These are phyloP conservation scores for Candida ortonii DNA, from an alignment of 805 yeast species.

Conservation along the genomic window DNA sequence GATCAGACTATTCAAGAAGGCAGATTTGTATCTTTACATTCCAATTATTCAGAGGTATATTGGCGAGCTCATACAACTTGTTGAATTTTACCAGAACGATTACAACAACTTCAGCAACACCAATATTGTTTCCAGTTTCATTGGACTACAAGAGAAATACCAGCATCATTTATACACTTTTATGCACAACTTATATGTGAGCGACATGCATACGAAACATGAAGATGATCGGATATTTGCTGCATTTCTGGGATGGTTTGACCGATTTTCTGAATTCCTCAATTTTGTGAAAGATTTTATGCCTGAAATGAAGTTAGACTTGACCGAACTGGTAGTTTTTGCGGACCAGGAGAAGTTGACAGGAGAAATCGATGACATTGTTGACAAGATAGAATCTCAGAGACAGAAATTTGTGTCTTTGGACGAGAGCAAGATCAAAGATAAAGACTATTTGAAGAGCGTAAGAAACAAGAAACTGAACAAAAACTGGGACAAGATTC, in stretches of 20 bases:
- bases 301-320: constrained; percentile 42
- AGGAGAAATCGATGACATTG: constrained; percentile 40
- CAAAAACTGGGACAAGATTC: constrained; percentile 45
- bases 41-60: constrained; percentile 64
- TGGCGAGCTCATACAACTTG: constrained; percentile 58
- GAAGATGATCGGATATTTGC: constrained; percentile 51
- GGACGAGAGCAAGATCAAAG: constrained; percentile 19
- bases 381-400: constrained; percentile 37
- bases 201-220: constrained; percentile 52
- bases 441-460: constrained; percentile 22
- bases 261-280: constrained; percentile 59
- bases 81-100: constrained; percentile 47
- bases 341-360: constrained; percentile 33
- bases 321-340: constrained; percentile 35
- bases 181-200: constrained; percentile 75
- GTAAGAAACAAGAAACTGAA: constrained; percentile 25
- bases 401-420: constrained; percentile 38
- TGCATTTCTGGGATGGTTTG: constrained; percentile 71
- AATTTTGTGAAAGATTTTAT: constrained; percentile 53
- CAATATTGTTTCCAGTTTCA: constrained; percentile 65
- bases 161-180: constrained; percentile 71
- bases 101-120: constrained; percentile 39
- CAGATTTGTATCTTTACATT: constrained; percentile 63
- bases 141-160: constrained; percentile 65
- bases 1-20: constrained; percentile 62